A percentile compares a stretch with the other conserved stretches of the same genome.
These are phyloP conservation scores for Chaetoscypha palmicola DNA, from an alignment of 2,329 filamentous ascomycete genomes.

Conservation along the genomic window DNA sequence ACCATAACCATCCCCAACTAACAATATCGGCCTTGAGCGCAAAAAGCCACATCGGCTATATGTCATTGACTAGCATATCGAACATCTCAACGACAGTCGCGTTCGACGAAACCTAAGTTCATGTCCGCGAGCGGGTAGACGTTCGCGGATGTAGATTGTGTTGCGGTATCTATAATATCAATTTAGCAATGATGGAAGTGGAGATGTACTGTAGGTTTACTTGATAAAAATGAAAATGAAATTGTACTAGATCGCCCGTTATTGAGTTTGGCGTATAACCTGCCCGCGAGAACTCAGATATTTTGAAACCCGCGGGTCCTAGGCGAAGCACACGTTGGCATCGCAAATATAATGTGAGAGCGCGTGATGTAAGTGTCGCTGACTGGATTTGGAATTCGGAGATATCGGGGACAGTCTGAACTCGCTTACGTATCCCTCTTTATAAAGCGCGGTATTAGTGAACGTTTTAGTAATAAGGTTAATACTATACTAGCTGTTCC, in stretches of 20 bases:
- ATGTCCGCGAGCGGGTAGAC: constrained; percentile 24
- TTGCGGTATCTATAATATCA: constrained; percentile 34
- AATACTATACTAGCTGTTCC: too few relatives aligned
- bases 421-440: too few relatives aligned
- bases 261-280: constrained; percentile 40
- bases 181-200: not conserved
- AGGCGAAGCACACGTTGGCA: too few relatives aligned
- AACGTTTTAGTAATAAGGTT: too few relatives aligned
- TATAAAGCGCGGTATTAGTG: too few relatives aligned
- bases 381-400: too few relatives aligned
- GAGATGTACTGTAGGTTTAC: constrained; percentile 15
- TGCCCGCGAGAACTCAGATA: constrained; percentile 55
- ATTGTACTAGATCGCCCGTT: constrained; percentile 45
- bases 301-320: constrained; percentile 31
- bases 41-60: constrained; percentile 37
- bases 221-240: constrained; percentile 45
- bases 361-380: too few relatives aligned
- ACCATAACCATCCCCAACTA: constrained; percentile 35
- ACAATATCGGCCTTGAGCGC: constrained; percentile 34
- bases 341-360: too few relatives aligned
- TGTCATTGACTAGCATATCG: constrained; percentile 29
- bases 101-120: constrained; percentile 30
- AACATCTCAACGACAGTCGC: constrained; percentile 7
- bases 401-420: too few relatives aligned
- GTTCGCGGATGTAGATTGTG: constrained; percentile 27